Conservation (phyloP, 345 rosid species). For the Salix caprea region DNA sequence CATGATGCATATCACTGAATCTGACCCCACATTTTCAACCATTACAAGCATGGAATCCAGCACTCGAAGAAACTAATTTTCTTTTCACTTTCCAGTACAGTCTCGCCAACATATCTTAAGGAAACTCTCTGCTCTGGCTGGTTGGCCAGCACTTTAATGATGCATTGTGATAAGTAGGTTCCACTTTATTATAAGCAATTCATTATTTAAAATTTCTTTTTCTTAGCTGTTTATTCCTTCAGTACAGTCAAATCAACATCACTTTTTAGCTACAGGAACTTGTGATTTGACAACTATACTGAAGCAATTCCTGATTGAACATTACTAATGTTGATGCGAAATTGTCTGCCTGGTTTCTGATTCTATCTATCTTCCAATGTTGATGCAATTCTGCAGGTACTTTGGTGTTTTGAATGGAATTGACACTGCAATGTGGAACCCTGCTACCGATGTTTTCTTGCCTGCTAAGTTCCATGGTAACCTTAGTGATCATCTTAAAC, state of each 20-base stretch:
- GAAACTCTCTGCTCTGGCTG: conserved; percentile 60
- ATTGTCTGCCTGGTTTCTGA: neutral
- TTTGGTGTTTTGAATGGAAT: conserved; percentile 51
- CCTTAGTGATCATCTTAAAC: neutral
- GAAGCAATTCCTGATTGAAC: neutral
- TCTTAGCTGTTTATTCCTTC: neutral
- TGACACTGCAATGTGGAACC: conserved; percentile 50
- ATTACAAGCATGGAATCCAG: neutral
- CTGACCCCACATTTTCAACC: too few species aligned
- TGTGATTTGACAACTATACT: neutral
- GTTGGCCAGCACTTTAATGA: conserved; percentile 49
- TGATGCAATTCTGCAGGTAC: conserved; percentile 33
- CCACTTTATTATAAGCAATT: neutral
- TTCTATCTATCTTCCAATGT: neutral
- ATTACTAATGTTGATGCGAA: neutral
- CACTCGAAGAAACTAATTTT: neutral
- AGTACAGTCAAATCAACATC: neutral
- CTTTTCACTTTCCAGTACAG: conserved; percentile 40
- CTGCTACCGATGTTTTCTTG: conserved; percentile 44
- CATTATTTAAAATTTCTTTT: neutral
- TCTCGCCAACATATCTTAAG: conserved; percentile 55
- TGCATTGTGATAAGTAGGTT: conserved; percentile 45
- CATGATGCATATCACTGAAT: too few species aligned
- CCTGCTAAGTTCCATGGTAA: conserved; percentile 50
- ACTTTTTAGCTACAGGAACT: neutral